Evolutionary conservation across 768 basidiomycete genomes (phyloP).

Genomic region (Leccinum ochraceum): DNA sequence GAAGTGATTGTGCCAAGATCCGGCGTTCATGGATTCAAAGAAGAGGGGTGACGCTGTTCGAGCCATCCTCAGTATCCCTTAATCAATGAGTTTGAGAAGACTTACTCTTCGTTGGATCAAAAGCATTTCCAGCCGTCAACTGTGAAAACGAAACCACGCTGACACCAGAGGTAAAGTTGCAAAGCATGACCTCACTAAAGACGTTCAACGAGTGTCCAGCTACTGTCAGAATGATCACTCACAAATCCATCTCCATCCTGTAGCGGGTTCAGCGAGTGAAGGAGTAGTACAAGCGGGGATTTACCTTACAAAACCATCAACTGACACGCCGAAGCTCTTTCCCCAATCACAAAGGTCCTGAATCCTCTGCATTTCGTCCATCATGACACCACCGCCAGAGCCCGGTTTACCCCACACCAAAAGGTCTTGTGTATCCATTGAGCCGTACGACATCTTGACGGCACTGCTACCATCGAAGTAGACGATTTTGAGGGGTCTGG

Average conservation of each 20-base stretch:
- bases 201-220: background rate
- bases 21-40: constrained; percentile 18
- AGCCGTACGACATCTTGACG: constrained; percentile 41
- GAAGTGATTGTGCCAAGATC: constrained; percentile 36
- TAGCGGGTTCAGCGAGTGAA: constrained; percentile 1
- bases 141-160: constrained; percentile 23
- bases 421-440: constrained; percentile 50
- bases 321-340: constrained; percentile 31
- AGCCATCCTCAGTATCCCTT: background rate
- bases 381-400: constrained; percentile 12
- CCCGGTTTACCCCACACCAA: constrained; percentile 41
- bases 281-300: background rate
- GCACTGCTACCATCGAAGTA: constrained; percentile 57
- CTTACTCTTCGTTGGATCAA: background rate
- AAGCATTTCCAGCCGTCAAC: background rate
- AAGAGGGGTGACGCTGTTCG: background rate
- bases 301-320: constrained; percentile 49
- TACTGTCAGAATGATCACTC: constrained; percentile 1
- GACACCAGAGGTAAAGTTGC: constrained; percentile 34
- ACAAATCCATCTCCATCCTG: constrained; percentile 37
- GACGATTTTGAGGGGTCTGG: constrained; percentile 42
- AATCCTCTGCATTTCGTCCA: constrained; percentile 39
- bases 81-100: background rate
- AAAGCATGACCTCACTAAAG: constrained; percentile 39
- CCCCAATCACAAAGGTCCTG: constrained; percentile 46